Evolutionary conservation across 441 rosid genomes (phyloP).

Genomic region (Sinapis alba): DNA sequence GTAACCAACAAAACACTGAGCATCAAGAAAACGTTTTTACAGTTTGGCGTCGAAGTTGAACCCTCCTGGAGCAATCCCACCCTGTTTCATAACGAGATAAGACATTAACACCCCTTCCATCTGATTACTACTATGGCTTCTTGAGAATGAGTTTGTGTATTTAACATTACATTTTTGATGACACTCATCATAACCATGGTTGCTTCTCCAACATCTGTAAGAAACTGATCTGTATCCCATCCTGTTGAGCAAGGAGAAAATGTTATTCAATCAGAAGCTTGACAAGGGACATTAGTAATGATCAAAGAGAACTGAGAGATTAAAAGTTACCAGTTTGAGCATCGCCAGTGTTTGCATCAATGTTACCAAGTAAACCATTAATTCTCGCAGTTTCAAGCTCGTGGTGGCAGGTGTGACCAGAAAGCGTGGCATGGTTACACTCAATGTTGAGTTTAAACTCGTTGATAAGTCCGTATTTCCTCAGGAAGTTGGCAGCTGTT

Average conservation of each 20-base stretch:
- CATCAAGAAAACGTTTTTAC: conserved; percentile 46
- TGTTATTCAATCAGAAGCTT: neutral
- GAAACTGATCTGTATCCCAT: conserved; percentile 98
- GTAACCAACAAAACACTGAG: neutral
- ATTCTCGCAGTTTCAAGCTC: conserved; percentile 98
- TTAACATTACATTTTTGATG: conserved; percentile 69
- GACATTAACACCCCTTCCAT: conserved; percentile 1
- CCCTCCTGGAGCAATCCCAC: conserved; percentile 97
- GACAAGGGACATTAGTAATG: neutral
- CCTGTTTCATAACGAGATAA: conserved; percentile 44
- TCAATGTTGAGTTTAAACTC: conserved; percentile 94
- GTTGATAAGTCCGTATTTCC: conserved; percentile 79
- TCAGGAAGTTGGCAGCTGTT: conserved; percentile 82
- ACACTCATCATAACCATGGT: conserved; percentile 93
- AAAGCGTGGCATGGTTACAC: conserved; percentile 96
- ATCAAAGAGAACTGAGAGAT: neutral
- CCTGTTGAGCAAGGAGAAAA: conserved; percentile 48
- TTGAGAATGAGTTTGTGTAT: conserved; percentile 5
- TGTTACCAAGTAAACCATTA: conserved; percentile 88
- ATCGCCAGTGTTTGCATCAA: conserved; percentile 97
- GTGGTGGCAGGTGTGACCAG: conserved; percentile 98
- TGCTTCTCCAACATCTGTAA: conserved; percentile 87
- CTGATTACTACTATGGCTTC: neutral
- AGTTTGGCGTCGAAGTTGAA: conserved; percentile 98
- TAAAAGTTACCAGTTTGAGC: conserved; percentile 76